These are phyloP conservation scores for Davidsoniella neocaledoniae DNA, from an alignment of 2,329 filamentous ascomycete species.

Conservation along the genomic window DNA sequence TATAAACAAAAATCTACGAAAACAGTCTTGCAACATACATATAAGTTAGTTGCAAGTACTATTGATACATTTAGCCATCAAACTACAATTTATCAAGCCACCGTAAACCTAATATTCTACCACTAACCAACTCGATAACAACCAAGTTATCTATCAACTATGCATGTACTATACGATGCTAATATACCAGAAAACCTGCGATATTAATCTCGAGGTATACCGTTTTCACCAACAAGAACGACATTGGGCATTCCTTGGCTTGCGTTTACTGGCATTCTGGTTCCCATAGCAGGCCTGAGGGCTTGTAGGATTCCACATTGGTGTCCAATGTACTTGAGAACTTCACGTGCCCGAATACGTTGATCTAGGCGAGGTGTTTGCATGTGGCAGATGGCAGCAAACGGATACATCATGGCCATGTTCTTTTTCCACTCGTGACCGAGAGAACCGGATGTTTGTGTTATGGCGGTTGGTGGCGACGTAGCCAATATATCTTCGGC, in stretches of 20 bases:
- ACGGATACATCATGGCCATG: constrained; percentile 12
- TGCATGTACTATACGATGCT: no score
- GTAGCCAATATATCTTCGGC: constrained; percentile 6
- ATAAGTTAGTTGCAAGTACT: no score
- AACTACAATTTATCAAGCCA: no score
- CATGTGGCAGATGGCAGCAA: constrained; percentile 12
- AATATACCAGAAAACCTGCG: no score
- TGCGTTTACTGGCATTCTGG: constrained; percentile 5
- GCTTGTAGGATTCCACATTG: constrained; percentile 11
- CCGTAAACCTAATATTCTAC: no score
- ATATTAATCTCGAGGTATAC: constrained; percentile 12
- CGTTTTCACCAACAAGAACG: constrained; percentile 1
- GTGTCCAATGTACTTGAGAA: constrained; percentile 10
- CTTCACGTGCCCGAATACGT: constrained; percentile 6
- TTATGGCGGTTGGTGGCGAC: constrained; percentile 1
- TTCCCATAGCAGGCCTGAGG: constrained; percentile 7
- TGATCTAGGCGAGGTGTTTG: constrained; percentile 8
- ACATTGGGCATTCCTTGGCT: constrained; percentile 1
- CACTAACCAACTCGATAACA: no score
- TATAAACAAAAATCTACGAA: no score
- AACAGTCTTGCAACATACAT: no score
- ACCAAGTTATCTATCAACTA: no score
- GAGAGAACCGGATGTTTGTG: not conserved
- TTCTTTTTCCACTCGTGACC: constrained; percentile 9
- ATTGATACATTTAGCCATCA: no score